These are phyloP conservation scores for Samsoniella hepiali DNA, from an alignment of 2,329 filamentous ascomycete genomes.

Conservation along the genomic window DNA sequence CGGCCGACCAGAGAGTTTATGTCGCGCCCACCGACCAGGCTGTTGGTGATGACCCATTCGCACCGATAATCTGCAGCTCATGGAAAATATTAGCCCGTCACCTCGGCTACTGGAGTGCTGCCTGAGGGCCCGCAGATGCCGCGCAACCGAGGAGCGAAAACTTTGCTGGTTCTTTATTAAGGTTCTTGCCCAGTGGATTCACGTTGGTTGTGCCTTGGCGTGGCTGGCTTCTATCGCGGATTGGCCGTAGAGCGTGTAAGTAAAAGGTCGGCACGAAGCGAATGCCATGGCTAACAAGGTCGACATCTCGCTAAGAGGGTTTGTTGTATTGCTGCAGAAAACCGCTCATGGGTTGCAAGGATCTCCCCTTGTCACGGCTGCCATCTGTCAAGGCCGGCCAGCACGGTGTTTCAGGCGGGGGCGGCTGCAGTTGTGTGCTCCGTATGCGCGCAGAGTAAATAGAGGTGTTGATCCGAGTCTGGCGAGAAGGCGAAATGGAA, in stretches of 20 bases:
- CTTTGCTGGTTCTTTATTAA: not conserved
- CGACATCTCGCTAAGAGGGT: not conserved
- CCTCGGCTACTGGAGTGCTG: not conserved
- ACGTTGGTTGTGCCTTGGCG: not conserved
- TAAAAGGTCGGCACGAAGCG: not conserved
- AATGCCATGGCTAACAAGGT: not conserved
- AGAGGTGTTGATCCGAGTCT: not conserved
- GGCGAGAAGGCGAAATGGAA: not conserved
- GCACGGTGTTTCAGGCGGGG: conserved; percentile 14
- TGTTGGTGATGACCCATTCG: not conserved
- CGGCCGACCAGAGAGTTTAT: not conserved
- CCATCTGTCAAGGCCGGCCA: not conserved
- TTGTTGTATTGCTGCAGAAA: not conserved
- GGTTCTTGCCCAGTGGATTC: not conserved
- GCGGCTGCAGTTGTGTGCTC: not conserved
- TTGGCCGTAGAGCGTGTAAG: not conserved
- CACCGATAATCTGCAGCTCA: no score
- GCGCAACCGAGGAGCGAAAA: not conserved
- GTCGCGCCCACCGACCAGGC: not conserved
- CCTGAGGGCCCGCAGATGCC: not conserved
- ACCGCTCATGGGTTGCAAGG: not conserved
- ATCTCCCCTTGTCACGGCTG: not conserved
- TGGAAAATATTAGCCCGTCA: not conserved
- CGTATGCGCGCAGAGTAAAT: not conserved
- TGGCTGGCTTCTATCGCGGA: not conserved